Percentiles rank a stretch among this genome's conserved stretches.
Evolutionary conservation across 306 rosid genomes (phyloP).

Genomic region (Abrus pulchellus): DNA sequence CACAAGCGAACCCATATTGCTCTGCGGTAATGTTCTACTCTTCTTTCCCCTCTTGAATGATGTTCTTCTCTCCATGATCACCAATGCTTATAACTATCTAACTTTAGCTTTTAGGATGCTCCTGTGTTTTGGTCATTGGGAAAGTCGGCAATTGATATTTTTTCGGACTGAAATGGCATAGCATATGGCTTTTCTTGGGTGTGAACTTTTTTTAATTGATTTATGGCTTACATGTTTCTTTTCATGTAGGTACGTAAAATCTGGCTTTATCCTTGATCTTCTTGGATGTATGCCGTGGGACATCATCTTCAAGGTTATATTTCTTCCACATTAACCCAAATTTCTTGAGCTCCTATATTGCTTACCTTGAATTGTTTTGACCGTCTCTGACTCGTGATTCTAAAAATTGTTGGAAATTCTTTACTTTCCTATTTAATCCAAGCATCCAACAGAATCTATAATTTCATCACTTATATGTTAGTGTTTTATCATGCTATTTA

Average conservation of each 20-base stretch:
- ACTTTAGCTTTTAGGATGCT: neutral
- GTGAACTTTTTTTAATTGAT: constrained; percentile 6
- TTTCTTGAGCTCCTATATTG: constrained; percentile 12
- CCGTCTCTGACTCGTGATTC: neutral
- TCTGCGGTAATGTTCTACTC: constrained; percentile 59
- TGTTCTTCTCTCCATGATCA: constrained; percentile 20
- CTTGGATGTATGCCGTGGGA: constrained; percentile 99
- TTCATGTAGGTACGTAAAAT: constrained; percentile 78
- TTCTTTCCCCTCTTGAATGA: neutral
- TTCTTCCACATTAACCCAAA: constrained; percentile 29
- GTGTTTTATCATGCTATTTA: constrained; percentile 4
- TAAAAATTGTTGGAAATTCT: constrained; percentile 1
- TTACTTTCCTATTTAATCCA: neutral
- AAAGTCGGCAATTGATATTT: neutral
- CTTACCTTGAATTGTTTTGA: constrained; percentile 27
- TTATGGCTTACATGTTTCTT: constrained; percentile 29
- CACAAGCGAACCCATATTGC: constrained; percentile 76
- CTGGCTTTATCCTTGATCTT: constrained; percentile 74
- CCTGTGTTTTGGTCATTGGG: neutral
- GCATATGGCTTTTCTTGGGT: constrained; percentile 19
- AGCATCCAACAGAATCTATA: neutral
- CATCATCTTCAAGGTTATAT: constrained; percentile 78
- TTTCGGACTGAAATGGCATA: constrained; percentile 15
- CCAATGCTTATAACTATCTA: constrained; percentile 20
- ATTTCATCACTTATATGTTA: constrained; percentile 1